These are phyloP conservation scores for Apiospora kogelbergensis DNA, from an alignment of 2,329 filamentous ascomycete species.

Conservation along the genomic window DNA sequence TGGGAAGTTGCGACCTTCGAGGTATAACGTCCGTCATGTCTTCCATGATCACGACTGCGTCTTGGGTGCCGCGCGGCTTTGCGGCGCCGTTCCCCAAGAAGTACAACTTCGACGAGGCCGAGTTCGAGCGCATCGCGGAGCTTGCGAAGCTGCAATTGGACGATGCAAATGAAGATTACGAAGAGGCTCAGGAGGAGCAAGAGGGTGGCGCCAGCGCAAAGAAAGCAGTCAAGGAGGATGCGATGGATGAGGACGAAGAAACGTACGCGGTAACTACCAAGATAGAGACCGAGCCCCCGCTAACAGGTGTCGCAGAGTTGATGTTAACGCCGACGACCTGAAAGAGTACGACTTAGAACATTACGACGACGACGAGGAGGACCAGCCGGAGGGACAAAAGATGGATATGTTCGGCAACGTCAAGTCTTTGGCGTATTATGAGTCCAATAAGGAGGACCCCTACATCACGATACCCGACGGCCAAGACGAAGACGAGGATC, in stretches of 20 bases:
- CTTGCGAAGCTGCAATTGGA: slow-evolving; percentile 80
- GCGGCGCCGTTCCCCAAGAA: slow-evolving; percentile 74
- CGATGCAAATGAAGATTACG: slow-evolving; percentile 85
- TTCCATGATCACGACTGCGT: slow-evolving; percentile 75
- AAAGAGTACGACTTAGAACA: slow-evolving; percentile 96
- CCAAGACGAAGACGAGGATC: slow-evolving; percentile 76
- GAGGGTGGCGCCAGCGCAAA: slow-evolving; percentile 19
- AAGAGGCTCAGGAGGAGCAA: slow-evolving; percentile 61
- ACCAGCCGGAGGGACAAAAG: slow-evolving; percentile 64
- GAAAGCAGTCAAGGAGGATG: slow-evolving; percentile 19
- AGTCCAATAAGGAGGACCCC: slow-evolving; percentile 90
- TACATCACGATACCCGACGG: slow-evolving; percentile 86
- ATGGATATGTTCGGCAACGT: slow-evolving; percentile 95
- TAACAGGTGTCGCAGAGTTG: slow-evolving; percentile 35
- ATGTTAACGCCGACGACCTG: slow-evolving; percentile 77
- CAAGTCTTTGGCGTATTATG: slow-evolving; percentile 90
- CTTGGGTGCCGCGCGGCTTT: slow-evolving; percentile 76
- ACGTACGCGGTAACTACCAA: slow-evolving; percentile 7
- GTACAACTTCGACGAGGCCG: slow-evolving; percentile 73
- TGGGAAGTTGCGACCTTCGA: slow-evolving; percentile 19
- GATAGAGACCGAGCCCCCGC: neutral
- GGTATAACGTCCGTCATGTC: slow-evolving; percentile 37
- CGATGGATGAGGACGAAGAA: slow-evolving; percentile 11
- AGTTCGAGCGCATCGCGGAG: slow-evolving; percentile 73
- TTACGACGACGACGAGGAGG: slow-evolving; percentile 81